Percentiles rank a stretch among this genome's conserved stretches.
Conservation (phyloP, 805 yeast species). For the Yarrowia yakushimensis region DNA sequence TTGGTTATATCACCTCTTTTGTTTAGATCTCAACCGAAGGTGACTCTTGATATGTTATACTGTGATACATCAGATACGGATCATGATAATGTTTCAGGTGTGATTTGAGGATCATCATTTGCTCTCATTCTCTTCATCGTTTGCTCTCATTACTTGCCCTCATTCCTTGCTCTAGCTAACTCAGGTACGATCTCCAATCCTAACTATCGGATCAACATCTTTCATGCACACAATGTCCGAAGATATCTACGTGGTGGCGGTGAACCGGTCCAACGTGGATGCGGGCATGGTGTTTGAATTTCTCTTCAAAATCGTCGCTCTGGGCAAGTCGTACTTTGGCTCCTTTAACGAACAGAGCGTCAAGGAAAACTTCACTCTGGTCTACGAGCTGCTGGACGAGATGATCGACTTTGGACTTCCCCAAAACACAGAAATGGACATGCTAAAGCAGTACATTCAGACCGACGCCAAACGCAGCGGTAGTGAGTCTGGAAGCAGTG, state of each 20-base stretch:
- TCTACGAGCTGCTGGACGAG: constrained; percentile 78
- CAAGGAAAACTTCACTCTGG: constrained; percentile 59
- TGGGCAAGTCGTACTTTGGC: constrained; percentile 47
- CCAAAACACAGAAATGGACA: constrained; percentile 53
- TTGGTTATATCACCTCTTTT: too few species aligned
- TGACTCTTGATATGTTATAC: too few species aligned
- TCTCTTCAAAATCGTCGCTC: constrained; percentile 55
- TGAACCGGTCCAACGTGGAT: constrained; percentile 85
- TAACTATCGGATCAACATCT: constrained; percentile 90
- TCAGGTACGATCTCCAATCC: constrained; percentile 58
- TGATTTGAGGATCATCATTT: too few species aligned
- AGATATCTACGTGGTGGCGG: constrained; percentile 76
- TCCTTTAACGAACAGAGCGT: constrained; percentile 48
- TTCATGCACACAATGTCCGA: constrained; percentile 69
- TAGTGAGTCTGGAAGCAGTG: background rate
- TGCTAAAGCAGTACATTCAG: constrained; percentile 42
- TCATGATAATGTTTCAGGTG: too few species aligned
- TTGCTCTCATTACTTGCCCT: background rate
- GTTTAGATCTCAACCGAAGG: too few species aligned
- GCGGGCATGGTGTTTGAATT: constrained; percentile 78
- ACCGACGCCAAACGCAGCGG: constrained; percentile 32
- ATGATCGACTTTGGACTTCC: constrained; percentile 77
- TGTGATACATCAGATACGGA: too few species aligned
- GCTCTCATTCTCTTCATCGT: background rate
- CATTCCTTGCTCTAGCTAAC: background rate